These are phyloP conservation scores for Psilocybe subaeruginosa DNA, from an alignment of 768 basidiomycete genomes.

Conservation along the genomic window DNA sequence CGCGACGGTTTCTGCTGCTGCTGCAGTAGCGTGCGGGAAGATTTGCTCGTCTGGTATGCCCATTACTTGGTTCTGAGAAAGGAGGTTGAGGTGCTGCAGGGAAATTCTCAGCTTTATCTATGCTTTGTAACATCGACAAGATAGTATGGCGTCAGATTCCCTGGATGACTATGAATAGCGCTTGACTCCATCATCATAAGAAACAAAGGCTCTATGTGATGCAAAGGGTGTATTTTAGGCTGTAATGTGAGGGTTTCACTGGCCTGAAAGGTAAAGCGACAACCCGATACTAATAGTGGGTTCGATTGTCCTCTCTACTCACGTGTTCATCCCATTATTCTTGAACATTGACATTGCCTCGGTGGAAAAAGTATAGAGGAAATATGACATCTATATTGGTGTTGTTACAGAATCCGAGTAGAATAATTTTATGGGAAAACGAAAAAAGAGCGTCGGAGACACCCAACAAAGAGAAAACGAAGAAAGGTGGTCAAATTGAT, in stretches of 20 bases:
- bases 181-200: background rate
- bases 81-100: background rate
- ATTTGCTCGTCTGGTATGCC: constrained; percentile 53
- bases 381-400: constrained; percentile 14
- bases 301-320: no score
- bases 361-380: background rate
- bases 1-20: constrained; percentile 52
- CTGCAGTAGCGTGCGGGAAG: constrained; percentile 60
- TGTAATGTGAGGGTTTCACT: no score
- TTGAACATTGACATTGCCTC: no score
- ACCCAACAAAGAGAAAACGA: background rate
- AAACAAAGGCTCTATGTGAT: constrained; percentile 1
- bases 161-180: constrained; percentile 7
- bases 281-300: no score
- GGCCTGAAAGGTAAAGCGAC: no score
- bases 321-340: no score
- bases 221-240: background rate
- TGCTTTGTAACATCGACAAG: background rate
- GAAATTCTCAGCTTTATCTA: background rate
- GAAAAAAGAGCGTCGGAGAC: background rate
- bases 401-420: constrained; percentile 11
- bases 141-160: constrained; percentile 8
- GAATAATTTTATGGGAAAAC: constrained; percentile 10
- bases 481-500: background rate
- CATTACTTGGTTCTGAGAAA: constrained; percentile 29